These are phyloP conservation scores for Punica granatum DNA, from an alignment of 345 rosid genomes.

Conservation along the genomic window DNA sequence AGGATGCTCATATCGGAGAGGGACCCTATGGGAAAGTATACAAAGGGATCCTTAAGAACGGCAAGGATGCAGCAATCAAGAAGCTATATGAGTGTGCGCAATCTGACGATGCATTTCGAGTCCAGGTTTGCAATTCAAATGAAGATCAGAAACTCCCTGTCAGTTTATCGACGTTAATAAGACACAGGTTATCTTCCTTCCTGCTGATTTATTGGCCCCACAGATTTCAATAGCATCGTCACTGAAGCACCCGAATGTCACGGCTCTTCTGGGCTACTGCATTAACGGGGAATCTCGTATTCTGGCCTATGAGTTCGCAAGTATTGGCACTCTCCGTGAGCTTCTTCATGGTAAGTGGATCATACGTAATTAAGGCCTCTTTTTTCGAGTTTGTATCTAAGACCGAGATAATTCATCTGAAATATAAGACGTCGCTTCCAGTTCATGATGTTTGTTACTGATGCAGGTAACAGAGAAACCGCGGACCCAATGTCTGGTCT, in stretches of 20 bases:
- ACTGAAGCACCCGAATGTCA: constrained; percentile 68
- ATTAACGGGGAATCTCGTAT: constrained; percentile 71
- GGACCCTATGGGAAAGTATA: constrained; percentile 89
- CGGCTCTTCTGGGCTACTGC: constrained; percentile 71
- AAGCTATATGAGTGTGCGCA: constrained; percentile 79
- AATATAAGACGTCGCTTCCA: no score
- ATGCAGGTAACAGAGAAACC: constrained; percentile 43
- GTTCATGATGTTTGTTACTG: background rate
- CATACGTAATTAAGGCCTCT: background rate
- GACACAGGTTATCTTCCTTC: background rate
- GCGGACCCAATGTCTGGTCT: constrained; percentile 78
- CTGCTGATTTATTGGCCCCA: constrained; percentile 2
- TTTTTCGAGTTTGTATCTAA: background rate
- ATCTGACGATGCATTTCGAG: constrained; percentile 69
- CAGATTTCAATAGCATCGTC: constrained; percentile 87
- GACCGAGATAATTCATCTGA: no score
- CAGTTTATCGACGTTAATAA: background rate
- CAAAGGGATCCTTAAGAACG: constrained; percentile 56
- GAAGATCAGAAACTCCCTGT: background rate
- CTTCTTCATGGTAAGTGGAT: constrained; percentile 61
- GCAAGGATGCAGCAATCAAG: constrained; percentile 61
- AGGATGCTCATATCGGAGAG: constrained; percentile 63
- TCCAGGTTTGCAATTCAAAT: constrained; percentile 44
- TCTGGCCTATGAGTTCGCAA: constrained; percentile 75
- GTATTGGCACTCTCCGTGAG: constrained; percentile 82